phyloP scores from a whole-genome alignment of 1,284 basidiomycete species.

The Ceratobasidium sp. region DNA sequence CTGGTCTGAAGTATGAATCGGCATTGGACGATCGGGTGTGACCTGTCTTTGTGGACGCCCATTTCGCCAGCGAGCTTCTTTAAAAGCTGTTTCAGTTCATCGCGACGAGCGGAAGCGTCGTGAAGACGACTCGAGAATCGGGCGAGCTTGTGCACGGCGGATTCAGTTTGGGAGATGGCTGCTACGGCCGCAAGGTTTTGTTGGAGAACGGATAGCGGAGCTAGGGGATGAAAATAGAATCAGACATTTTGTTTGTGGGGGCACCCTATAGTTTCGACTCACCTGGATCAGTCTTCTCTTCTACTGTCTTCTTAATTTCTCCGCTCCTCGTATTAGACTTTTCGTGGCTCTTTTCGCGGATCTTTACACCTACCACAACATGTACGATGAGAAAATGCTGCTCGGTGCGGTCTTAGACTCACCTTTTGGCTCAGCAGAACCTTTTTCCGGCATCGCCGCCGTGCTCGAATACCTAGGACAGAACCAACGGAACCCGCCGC shows the following conservation, averaged over 20 bases:
- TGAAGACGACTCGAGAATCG: constrained; percentile 17
- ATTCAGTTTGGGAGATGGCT: background rate
- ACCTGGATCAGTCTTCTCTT: background rate
- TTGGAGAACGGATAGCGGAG: background rate
- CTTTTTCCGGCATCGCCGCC: background rate
- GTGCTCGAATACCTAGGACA: background rate
- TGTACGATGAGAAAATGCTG: background rate
- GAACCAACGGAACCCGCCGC: no score
- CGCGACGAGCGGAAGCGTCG: background rate
- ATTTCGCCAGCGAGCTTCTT: background rate
- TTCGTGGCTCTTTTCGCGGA: background rate
- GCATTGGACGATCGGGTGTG: constrained; percentile 18
- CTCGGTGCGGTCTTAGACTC: background rate
- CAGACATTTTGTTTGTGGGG: background rate
- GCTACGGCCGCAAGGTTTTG: constrained; percentile 5
- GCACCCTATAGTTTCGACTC: background rate
- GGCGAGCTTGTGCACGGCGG: constrained; percentile 16
- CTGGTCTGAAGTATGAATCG: background rate
- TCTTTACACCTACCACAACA: background rate
- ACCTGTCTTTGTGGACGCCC: background rate
- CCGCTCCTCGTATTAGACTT: background rate
- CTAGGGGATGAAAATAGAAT: background rate
- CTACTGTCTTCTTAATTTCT: background rate
- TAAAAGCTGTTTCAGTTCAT: background rate
- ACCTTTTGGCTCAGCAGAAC: background rate